Base-by-base conservation (phyloP, 208 protist genomes). In the Leishmania tropica region DNA sequence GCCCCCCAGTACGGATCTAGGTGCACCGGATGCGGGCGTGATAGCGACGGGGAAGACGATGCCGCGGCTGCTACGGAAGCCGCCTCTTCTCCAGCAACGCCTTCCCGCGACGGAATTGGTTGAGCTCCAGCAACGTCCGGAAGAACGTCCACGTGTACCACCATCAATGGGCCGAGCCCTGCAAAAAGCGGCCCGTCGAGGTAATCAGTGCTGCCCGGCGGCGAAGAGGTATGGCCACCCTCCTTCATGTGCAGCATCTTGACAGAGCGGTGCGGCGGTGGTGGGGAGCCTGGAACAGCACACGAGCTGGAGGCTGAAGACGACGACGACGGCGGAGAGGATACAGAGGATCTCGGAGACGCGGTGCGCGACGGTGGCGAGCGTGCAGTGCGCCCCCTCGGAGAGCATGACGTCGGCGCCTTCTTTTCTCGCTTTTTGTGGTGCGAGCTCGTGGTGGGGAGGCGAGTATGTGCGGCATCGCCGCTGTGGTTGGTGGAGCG, bases 131-230 rank as follows among this genome's bases (percentile, higher is more conserved):
- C 48, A 64, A 40, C 48, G 28, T 45, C 51, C 15, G 48, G 31
- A 64, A 77, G 47, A 77, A n/a, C 53, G 37, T 73, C 68, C 42
- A 73, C 24, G 42, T 51, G 68, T 24, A 85, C 76, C 60, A 85
- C 62, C 81, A 85, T 71, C 35, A 85, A 56, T 40, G 81, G 81
- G n/a, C 81, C 81, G 10, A 85, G 42, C 7, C 81, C 81, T 11
- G 60, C 76, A 28, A 81, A 35, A 28, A 31, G 65, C 8, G 54
- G 19, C 24, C 1, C 51, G 8, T 42, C 31, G 24, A 53, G 13
- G 74, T 37, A n/a, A 35, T 37, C 28, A 1, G 58, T 40, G 54
- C 19, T 70, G 35, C 58, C 40, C 19, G 58, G 56, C 8, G 75
- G 42, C 17, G 75, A 79, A 19, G 58, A 79, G 40, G 42, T n/a